These are phyloP conservation scores for Kwoniella shivajii DNA, from an alignment of 1,284 basidiomycete genomes.

Conservation along the genomic window DNA sequence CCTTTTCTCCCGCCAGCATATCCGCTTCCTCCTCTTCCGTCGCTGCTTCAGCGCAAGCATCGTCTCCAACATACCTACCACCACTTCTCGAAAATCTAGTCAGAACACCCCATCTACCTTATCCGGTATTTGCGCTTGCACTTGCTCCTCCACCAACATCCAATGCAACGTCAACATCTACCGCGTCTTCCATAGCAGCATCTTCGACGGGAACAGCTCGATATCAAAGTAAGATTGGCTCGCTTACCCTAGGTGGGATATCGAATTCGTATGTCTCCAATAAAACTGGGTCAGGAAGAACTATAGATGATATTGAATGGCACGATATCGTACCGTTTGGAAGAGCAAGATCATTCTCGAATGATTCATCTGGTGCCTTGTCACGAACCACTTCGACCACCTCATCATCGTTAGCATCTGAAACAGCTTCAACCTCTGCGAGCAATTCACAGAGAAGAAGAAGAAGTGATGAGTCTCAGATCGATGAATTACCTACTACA, in stretches of 20 bases:
- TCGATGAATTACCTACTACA: slow-evolving; percentile 8
- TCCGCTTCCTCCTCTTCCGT: slow-evolving; percentile 8
- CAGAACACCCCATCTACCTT: slow-evolving; percentile 27
- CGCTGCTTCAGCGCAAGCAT: neutral
- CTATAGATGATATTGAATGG: slow-evolving; percentile 45
- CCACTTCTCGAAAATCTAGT: slow-evolving; percentile 44
- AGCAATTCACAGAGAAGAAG: neutral
- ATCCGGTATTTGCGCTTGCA: slow-evolving; percentile 44
- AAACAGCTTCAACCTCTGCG: slow-evolving; percentile 2
- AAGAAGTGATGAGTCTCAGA: slow-evolving; percentile 8
- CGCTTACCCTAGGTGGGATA: slow-evolving; percentile 46
- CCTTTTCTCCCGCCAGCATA: slow-evolving; percentile 3
- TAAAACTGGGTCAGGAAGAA: slow-evolving; percentile 22
- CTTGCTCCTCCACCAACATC: slow-evolving; percentile 28
- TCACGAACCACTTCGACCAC: neutral
- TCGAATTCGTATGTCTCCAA: slow-evolving; percentile 37
- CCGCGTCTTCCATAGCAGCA: slow-evolving; percentile 24
- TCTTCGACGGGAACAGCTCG: slow-evolving; percentile 21
- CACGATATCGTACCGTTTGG: slow-evolving; percentile 44
- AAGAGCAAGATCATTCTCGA: slow-evolving; percentile 5
- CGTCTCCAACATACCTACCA: slow-evolving; percentile 28
- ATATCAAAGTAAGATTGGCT: slow-evolving; percentile 26
- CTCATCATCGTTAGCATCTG: slow-evolving; percentile 5
- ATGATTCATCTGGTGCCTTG: slow-evolving; percentile 7
- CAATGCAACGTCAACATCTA: slow-evolving; percentile 8